Evolutionary conservation across 192 early-diverging fungal species (phyloP), one percentile per base, ranked within the genome.

Genomic region (Rhizophlyctis rosea): DNA sequence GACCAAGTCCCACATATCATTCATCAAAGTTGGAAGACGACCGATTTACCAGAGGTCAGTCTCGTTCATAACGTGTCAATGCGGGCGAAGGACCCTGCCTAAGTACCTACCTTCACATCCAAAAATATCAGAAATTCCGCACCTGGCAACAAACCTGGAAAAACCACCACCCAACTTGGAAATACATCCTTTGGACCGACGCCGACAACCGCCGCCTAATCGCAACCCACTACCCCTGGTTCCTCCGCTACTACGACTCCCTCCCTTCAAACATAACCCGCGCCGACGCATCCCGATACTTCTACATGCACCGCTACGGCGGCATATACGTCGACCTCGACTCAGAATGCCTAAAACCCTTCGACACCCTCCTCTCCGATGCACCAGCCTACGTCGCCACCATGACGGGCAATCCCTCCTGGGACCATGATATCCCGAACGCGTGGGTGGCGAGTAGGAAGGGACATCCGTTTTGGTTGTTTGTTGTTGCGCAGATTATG

Each of bases 281-380:
- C 13, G 75, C 68, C n/a, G 75, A 76, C 55, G 58, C 67, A 21
- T 48, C 54, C 34, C 67, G 75, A 0, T 63, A 72, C 27, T 61
- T 69, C 50, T 70, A 70, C 52, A 39, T 76, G 71, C 58, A 74
- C 49, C 36, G 50, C 23, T 75, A 57, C 39, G 75, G 75, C 32
- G 71, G 75, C 33, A 57, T 76, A 18, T 76, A 75, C 50, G 68
- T 60, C 11, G 75, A 76, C 36, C 53, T 76, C 27, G 75, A 76
- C 50, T 34, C 68, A 23, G 56, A 71, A 36, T 59, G 56, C 31
- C 34, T 75, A 28, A 39, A 44, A 13, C 47, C 71, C 4, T 35
- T 75, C 27, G 56, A 62, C 7, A 9, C 50, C 24, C 50, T 52
- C 50, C 5, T 52, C 50, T 7, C 14, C 23, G 11, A 5, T 5